Conservation (phyloP, 345 rosid genomes). For the Acer saccharum region DNA sequence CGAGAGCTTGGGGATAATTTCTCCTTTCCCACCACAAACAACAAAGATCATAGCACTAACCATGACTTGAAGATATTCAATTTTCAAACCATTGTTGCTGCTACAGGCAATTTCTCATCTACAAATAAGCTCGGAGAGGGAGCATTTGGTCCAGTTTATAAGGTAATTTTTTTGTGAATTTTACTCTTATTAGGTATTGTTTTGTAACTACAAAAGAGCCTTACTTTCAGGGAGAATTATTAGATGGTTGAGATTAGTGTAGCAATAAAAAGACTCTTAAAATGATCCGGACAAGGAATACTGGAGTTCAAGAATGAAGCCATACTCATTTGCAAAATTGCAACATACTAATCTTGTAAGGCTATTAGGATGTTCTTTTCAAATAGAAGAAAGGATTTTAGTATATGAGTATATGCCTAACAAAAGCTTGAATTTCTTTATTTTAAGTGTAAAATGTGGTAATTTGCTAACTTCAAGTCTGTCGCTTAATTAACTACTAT, state of each 20-base stretch:
- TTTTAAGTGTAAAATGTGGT: too few species aligned
- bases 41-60: too few species aligned
- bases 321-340: slow-evolving; percentile 1
- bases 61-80: too few species aligned
- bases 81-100: too few species aligned
- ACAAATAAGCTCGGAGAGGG: too few species aligned
- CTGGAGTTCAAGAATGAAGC: slow-evolving; percentile 14
- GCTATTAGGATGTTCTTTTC: slow-evolving; percentile 9
- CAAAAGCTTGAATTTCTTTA: neutral
- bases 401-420: neutral
- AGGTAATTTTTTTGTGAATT: too few species aligned
- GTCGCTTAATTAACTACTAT: neutral
- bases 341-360: slow-evolving; percentile 14
- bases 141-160: neutral
- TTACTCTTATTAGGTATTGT: too few species aligned
- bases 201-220: too few species aligned
- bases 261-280: slow-evolving; percentile 4
- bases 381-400: neutral
- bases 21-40: too few species aligned
- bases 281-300: slow-evolving; percentile 6
- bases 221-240: slow-evolving; percentile 1
- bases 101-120: too few species aligned
- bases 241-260: neutral
- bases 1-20: too few species aligned
- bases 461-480: neutral